Percentiles rank a stretch among this genome's conserved stretches.
phyloP scores from a whole-genome alignment of 495 filamentous ascomycete species.

The Aspergillus sparsus region DNA sequence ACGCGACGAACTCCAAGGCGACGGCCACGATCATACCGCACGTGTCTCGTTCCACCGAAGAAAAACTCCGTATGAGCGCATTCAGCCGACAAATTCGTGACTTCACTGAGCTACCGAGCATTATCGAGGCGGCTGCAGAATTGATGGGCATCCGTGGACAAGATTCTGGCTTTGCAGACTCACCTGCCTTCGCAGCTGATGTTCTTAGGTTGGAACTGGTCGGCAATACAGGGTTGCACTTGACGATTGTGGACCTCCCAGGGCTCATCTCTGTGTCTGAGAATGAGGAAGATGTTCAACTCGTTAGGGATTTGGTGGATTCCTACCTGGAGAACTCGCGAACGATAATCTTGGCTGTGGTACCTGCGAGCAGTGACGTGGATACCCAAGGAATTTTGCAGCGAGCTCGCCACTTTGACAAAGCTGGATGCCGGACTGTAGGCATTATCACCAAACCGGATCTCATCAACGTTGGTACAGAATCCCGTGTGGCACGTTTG shows the following conservation, averaged over 20 bases:
- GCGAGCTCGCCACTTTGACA: constrained; percentile 46
- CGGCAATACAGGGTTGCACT: too few relatives aligned
- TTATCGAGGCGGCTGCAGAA: too few relatives aligned
- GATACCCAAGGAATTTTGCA: constrained; percentile 53
- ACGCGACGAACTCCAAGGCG: not conserved
- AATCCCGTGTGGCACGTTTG: constrained; percentile 33
- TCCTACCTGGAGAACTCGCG: constrained; percentile 36
- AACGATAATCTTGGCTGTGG: constrained; percentile 38
- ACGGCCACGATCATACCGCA: constrained; percentile 10
- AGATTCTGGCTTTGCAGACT: too few relatives aligned
- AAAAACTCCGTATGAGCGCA: too few relatives aligned
- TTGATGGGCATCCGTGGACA: too few relatives aligned
- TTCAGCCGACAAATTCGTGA: too few relatives aligned
- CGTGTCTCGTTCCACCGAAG: too few relatives aligned
- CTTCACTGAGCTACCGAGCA: too few relatives aligned
- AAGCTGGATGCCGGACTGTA: constrained; percentile 49
- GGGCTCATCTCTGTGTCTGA: constrained; percentile 33
- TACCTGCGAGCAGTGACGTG: constrained; percentile 52
- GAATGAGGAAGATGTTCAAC: constrained; percentile 32
- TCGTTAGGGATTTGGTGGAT: constrained; percentile 32
- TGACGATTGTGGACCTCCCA: too few relatives aligned
- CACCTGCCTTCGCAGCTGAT: too few relatives aligned
- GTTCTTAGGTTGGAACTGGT: too few relatives aligned
- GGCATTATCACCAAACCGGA: constrained; percentile 59
- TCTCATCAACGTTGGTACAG: constrained; percentile 37